Evolutionary conservation across 169 alveolate genomes (phyloP).

Genomic region (Babesia ovata): DNA sequence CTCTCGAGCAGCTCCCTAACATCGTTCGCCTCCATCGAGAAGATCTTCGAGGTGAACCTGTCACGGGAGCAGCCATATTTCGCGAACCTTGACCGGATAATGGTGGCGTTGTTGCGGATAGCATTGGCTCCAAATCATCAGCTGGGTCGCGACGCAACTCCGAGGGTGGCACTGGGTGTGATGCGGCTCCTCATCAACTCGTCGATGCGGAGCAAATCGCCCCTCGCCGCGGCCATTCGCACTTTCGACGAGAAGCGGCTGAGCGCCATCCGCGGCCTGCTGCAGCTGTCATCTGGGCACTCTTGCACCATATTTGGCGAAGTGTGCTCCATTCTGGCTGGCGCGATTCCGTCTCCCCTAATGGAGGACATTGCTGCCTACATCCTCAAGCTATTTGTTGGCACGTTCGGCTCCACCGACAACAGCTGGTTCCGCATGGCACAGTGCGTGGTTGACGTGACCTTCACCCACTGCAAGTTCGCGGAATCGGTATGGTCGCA

Average conservation of each 20-base stretch:
- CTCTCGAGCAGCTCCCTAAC: slow-evolving; percentile 35
- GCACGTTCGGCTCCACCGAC: slow-evolving; percentile 50
- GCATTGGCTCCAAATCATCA: slow-evolving; percentile 50
- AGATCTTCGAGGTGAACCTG: slow-evolving; percentile 62
- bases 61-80: slow-evolving; percentile 32
- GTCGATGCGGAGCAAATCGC: slow-evolving; percentile 14
- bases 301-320: slow-evolving; percentile 48
- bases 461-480: slow-evolving; percentile 43
- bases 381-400: slow-evolving; percentile 38
- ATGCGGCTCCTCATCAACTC: slow-evolving; percentile 46
- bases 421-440: slow-evolving; percentile 54
- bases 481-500: slow-evolving; percentile 58
- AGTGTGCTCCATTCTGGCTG: slow-evolving; percentile 43
- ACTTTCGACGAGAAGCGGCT: slow-evolving; percentile 35
- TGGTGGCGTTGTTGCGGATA: slow-evolving; percentile 47
- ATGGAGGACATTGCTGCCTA: slow-evolving; percentile 27
- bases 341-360: slow-evolving; percentile 6
- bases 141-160: slow-evolving; percentile 22
- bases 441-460: slow-evolving; percentile 63
- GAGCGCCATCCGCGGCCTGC: slow-evolving; percentile 26
- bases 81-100: slow-evolving; percentile 25
- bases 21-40: slow-evolving; percentile 57
- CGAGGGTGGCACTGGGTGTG: slow-evolving; percentile 38
- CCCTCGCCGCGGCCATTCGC: slow-evolving; percentile 16
- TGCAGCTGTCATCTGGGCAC: slow-evolving; percentile 26